A percentile compares a stretch with the other conserved stretches of the same genome.
Evolutionary conservation across 805 yeast genomes (phyloP).

Genomic region (Lachancea kluyveri): DNA sequence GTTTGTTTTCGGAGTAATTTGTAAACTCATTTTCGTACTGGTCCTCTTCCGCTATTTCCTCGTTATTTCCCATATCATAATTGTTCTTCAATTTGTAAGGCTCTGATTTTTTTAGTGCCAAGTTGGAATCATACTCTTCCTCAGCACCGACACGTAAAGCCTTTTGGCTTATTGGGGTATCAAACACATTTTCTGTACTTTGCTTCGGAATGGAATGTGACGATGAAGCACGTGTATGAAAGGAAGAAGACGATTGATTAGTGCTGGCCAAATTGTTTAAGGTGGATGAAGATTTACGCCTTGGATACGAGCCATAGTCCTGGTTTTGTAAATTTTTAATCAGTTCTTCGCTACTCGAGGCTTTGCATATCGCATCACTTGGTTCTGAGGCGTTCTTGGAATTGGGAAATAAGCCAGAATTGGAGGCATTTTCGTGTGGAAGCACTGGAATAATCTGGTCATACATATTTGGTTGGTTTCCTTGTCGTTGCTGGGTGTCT

Average conservation of each 20-base stretch:
- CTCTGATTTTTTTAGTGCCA: conserved; percentile 5
- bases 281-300: conserved; percentile 15
- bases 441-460: conserved; percentile 24
- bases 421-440: conserved; percentile 8
- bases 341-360: conserved; percentile 13
- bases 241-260: conserved; percentile 14
- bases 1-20: conserved; percentile 38
- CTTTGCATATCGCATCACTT: no score
- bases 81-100: conserved; percentile 31
- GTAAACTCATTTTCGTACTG: conserved; percentile 42
- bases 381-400: conserved; percentile 3
- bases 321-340: conserved; percentile 19
- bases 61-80: conserved; percentile 25
- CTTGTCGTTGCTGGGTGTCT: conserved; percentile 12
- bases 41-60: conserved; percentile 38
- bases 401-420: conserved; percentile 5
- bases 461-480: conserved; percentile 13
- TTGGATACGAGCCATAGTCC: conserved; percentile 27
- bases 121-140: conserved; percentile 5
- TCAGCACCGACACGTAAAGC: conserved; percentile 4
- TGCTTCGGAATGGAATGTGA: conserved; percentile 20
- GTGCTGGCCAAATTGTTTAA: conserved; percentile 8
- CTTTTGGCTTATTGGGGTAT: conserved; percentile 18
- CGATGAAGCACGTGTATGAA: conserved; percentile 24
- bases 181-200: conserved; percentile 20